phyloP scores from a whole-genome alignment of 2,329 filamentous ascomycete genomes.

The Aurifilum marmelostoma region DNA sequence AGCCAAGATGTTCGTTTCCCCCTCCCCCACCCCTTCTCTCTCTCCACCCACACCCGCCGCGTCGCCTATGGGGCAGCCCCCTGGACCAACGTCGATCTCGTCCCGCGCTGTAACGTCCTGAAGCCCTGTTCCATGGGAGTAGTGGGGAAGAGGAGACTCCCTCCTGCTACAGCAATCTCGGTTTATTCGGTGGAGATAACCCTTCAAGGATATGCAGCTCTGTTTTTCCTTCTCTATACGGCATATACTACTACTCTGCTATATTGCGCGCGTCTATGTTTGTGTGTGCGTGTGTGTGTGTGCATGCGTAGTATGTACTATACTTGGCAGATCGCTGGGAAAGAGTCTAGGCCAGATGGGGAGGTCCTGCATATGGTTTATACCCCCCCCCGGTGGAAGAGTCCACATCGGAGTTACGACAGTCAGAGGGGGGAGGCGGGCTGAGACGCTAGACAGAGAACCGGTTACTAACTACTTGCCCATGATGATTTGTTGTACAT shows the following conservation, averaged over 20 bases:
- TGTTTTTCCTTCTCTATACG: neutral
- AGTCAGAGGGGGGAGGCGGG: neutral
- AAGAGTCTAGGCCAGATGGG: neutral
- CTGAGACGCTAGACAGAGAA: neutral
- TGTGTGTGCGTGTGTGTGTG: neutral
- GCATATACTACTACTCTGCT: no score
- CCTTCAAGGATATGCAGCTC: neutral
- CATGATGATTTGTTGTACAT: neutral
- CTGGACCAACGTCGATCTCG: neutral
- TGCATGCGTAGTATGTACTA: no score
- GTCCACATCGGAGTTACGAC: slow-evolving; percentile 5
- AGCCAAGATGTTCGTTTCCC: neutral
- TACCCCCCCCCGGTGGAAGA: neutral
- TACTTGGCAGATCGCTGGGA: neutral
- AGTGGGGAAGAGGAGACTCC: neutral
- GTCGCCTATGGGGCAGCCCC: neutral
- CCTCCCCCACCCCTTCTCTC: neutral
- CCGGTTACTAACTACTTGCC: neutral
- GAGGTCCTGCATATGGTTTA: neutral
- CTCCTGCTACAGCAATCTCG: slow-evolving; percentile 8
- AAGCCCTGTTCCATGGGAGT: neutral
- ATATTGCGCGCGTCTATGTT: neutral
- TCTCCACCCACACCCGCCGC: neutral
- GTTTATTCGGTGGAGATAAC: neutral
- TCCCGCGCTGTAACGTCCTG: neutral